Conservation (phyloP, 108 stramenopile genomes). For the Aurantiochytrium sp. region DNA sequence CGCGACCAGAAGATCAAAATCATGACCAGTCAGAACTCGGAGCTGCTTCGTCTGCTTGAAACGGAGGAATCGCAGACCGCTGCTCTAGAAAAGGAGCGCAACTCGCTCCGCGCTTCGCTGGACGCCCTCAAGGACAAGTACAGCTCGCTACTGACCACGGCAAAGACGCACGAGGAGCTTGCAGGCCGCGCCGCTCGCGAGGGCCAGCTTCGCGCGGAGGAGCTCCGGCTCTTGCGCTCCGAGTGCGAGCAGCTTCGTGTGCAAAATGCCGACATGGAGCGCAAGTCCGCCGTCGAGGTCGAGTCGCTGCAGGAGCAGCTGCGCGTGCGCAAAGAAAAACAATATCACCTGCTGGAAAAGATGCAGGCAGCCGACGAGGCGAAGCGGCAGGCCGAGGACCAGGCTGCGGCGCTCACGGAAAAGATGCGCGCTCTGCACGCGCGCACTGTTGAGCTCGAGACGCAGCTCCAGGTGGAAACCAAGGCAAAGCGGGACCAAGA, state of each 20-base stretch:
- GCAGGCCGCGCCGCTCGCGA: constrained; percentile 60
- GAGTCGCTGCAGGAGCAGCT: constrained; percentile 78
- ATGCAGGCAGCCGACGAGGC: constrained; percentile 74
- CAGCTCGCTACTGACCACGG: constrained; percentile 60
- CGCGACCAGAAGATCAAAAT: constrained; percentile 66
- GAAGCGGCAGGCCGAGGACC: constrained; percentile 72
- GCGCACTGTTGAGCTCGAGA: constrained; percentile 67
- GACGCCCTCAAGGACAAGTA: constrained; percentile 56
- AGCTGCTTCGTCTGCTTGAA: constrained; percentile 75
- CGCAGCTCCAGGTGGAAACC: constrained; percentile 70
- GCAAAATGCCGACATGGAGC: constrained; percentile 62
- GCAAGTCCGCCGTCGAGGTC: constrained; percentile 75
- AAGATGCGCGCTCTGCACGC: constrained; percentile 61
- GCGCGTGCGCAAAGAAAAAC: constrained; percentile 77
- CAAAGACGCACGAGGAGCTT: constrained; percentile 67
- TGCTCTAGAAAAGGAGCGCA: constrained; percentile 50
- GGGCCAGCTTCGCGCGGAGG: constrained; percentile 72
- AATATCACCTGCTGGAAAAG: constrained; percentile 76
- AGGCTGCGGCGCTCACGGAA: constrained; percentile 67
- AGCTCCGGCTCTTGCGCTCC: constrained; percentile 68
- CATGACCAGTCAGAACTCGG: constrained; percentile 73
- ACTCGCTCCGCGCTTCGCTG: constrained; percentile 44
- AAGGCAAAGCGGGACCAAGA: constrained; percentile 60
- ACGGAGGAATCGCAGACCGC: constrained; percentile 67
- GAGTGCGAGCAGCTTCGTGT: constrained; percentile 70